These are phyloP conservation scores for Xylaria sp. DNA, from an alignment of 2,329 filamentous ascomycete species.

Conservation along the genomic window DNA sequence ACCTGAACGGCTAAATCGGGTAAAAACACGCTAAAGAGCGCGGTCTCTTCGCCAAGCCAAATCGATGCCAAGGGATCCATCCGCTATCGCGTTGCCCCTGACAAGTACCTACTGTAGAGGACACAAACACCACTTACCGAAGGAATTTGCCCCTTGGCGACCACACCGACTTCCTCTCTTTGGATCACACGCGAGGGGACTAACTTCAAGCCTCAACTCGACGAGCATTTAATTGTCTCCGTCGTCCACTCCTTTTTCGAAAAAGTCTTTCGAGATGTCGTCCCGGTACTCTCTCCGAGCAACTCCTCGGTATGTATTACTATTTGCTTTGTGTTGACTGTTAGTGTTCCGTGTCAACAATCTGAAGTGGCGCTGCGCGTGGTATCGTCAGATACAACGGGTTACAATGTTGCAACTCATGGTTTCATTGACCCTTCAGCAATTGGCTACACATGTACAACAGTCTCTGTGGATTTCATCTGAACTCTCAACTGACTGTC, in stretches of 20 bases:
- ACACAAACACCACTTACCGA: slow-evolving; percentile 25
- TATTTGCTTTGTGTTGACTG: slow-evolving; percentile 15
- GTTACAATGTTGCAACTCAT: not conserved
- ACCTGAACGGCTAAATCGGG: slow-evolving; percentile 14
- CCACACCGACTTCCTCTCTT: slow-evolving; percentile 24
- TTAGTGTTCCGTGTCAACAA: not conserved
- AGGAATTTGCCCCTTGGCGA: slow-evolving; percentile 35
- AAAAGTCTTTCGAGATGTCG: slow-evolving; percentile 35
- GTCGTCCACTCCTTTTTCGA: slow-evolving; percentile 43
- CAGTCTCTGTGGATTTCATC: slow-evolving; percentile 1
- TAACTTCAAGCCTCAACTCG: slow-evolving; percentile 22
- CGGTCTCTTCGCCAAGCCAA: not conserved
- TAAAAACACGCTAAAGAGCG: slow-evolving; percentile 11
- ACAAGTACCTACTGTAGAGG: slow-evolving; percentile 7
- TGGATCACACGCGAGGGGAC: slow-evolving; percentile 10
- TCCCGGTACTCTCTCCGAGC: slow-evolving; percentile 40
- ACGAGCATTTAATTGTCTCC: slow-evolving; percentile 44
- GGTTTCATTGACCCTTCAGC: no score
- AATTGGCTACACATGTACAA: not conserved
- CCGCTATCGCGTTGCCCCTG: slow-evolving; percentile 31
- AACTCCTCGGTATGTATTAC: slow-evolving; percentile 39
- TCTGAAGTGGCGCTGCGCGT: slow-evolving; percentile 11
- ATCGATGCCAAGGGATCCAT: slow-evolving; percentile 10
- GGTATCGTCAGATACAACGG: not conserved
- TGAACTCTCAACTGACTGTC: slow-evolving; percentile 5